phyloP scores from a whole-genome alignment of 768 basidiomycete species.

The Boletus reticulatus region DNA sequence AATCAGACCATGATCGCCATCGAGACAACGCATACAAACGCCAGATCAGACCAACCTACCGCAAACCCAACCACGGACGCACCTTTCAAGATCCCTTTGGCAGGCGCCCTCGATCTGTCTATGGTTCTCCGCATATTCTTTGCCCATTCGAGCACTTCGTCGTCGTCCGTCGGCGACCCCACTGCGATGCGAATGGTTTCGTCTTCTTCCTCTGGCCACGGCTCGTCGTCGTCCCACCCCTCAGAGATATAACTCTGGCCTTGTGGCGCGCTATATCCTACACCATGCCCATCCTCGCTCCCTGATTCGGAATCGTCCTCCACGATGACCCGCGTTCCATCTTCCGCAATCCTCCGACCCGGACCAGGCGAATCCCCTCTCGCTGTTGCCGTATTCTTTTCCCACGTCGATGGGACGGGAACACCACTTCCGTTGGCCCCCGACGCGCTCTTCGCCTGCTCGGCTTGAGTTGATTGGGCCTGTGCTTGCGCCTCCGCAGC shows the following conservation, averaged over 20 bases:
- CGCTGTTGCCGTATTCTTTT: conserved; percentile 72
- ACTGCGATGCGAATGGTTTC: conserved; percentile 61
- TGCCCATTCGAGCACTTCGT: conserved; percentile 76
- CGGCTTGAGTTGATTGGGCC: conserved; percentile 23
- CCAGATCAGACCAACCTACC: conserved; percentile 8
- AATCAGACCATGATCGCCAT: background rate
- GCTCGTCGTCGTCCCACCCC: conserved; percentile 79
- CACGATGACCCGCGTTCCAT: conserved; percentile 60
- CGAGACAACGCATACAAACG: background rate
- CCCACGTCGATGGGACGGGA: conserved; percentile 67
- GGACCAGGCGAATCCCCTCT: conserved; percentile 46
- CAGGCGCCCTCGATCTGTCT: conserved; percentile 62
- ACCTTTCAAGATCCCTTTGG: conserved; percentile 88
- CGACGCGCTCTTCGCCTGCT: conserved; percentile 20
- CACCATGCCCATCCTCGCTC: conserved; percentile 48
- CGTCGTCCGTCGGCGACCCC: conserved; percentile 37
- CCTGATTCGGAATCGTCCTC: conserved; percentile 71
- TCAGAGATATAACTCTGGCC: conserved; percentile 49
- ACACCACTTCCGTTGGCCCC: conserved; percentile 27
- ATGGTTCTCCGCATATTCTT: conserved; percentile 67
- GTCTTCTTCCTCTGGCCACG: conserved; percentile 69
- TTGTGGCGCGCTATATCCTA: conserved; percentile 32
- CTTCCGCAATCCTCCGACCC: conserved; percentile 52
- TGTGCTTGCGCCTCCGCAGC: conserved; percentile 28
- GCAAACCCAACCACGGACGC: background rate